Conservation (phyloP, 2,329 filamentous ascomycete species). For the Neofusicoccum ribis region DNA sequence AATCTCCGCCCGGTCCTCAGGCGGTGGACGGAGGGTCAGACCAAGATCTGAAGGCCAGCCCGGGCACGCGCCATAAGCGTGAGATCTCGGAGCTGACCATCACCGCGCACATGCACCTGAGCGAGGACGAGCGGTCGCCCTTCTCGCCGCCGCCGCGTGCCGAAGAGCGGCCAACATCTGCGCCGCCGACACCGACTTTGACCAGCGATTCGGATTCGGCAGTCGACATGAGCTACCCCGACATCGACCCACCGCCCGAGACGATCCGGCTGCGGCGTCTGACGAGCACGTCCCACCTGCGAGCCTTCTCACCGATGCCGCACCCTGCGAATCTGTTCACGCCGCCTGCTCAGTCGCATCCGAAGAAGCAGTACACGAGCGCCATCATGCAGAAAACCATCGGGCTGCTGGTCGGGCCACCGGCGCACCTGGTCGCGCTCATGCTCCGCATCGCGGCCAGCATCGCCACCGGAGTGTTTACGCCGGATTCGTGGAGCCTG, state of each 20-base stretch:
- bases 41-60: conserved; percentile 1
- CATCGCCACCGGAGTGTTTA: conserved; percentile 57
- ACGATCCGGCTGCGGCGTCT: conserved; percentile 39
- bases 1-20: neutral
- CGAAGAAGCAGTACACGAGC: conserved; percentile 33
- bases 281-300: conserved; percentile 55
- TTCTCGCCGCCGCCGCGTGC: conserved; percentile 17
- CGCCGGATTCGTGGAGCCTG: conserved; percentile 36
- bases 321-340: conserved; percentile 66
- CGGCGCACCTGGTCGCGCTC: conserved; percentile 72
- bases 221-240: conserved; percentile 39
- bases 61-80: conserved; percentile 31
- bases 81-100: conserved; percentile 39
- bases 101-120: conserved; percentile 25
- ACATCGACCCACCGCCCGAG: conserved; percentile 42
- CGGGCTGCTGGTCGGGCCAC: conserved; percentile 76
- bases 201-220: conserved; percentile 43
- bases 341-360: conserved; percentile 43
- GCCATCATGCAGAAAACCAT: conserved; percentile 75
- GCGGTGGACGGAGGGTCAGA: conserved; percentile 1
- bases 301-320: conserved; percentile 67
- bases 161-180: conserved; percentile 30
- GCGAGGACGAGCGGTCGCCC: conserved; percentile 18
- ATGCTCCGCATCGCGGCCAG: conserved; percentile 80
- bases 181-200: conserved; percentile 48